phyloP scores from a whole-genome alignment of 176 grass and related monocot genomes.

The Miscanthus lutarioriparius region DNA sequence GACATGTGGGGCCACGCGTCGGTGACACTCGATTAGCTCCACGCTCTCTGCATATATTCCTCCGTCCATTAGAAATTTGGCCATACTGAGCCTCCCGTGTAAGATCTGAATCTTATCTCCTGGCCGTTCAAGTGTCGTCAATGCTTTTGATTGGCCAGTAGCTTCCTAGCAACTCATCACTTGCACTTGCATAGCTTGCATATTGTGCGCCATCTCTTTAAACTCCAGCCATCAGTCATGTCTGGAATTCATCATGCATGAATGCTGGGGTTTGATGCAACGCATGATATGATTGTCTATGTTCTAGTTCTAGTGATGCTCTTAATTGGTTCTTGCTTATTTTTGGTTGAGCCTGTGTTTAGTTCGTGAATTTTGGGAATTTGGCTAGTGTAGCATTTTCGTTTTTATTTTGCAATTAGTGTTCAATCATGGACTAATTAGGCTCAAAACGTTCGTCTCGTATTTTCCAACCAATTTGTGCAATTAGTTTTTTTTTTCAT shows the following conservation, averaged over 20 bases:
- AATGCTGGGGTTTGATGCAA: not conserved
- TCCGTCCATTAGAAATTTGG: not conserved
- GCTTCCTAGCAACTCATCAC: conserved; percentile 13
- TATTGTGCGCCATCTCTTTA: conserved; percentile 14
- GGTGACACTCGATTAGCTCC: conserved; percentile 11
- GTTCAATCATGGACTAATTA: too few species aligned
- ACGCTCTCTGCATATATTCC: not conserved
- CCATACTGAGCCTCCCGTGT: conserved; percentile 25
- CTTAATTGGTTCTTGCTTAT: not conserved
- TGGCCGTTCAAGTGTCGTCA: conserved; percentile 41
- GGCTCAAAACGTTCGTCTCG: too few species aligned
- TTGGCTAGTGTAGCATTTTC: too few species aligned
- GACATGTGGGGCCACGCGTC: not conserved
- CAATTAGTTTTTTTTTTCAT: too few species aligned
- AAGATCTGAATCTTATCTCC: conserved; percentile 35
- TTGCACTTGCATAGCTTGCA: not conserved
- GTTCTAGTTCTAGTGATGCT: conserved; percentile 11
- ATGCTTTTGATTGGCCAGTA: not conserved
- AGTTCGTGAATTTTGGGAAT: too few species aligned
- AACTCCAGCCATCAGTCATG: conserved; percentile 34
- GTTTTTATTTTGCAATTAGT: too few species aligned
- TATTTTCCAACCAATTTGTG: too few species aligned
- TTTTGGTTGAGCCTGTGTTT: too few species aligned
- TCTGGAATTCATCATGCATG: not conserved
- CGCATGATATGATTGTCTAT: not conserved